phyloP scores from a whole-genome alignment of 2,329 filamentous ascomycete species.

The Trichoderma semiorbis region DNA sequence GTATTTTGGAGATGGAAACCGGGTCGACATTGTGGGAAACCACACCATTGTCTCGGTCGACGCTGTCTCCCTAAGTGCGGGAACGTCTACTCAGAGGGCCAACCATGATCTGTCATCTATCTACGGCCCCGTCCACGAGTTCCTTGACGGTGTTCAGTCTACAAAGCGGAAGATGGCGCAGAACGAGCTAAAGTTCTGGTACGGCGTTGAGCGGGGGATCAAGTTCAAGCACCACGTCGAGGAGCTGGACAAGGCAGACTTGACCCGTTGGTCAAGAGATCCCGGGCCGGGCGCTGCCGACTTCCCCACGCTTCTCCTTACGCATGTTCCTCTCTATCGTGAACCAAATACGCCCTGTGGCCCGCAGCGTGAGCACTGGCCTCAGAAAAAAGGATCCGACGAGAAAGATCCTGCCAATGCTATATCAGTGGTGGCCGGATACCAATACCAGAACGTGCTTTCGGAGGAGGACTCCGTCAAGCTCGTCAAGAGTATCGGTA shows the following conservation, averaged over 20 bases:
- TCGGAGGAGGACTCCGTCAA: slow-evolving; percentile 70
- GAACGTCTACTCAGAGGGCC: slow-evolving; percentile 48
- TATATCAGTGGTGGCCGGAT: slow-evolving; percentile 72
- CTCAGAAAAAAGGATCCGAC: slow-evolving; percentile 61
- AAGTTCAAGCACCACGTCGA: slow-evolving; percentile 58
- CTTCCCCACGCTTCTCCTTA: slow-evolving; percentile 83
- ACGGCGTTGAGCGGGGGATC: slow-evolving; percentile 55
- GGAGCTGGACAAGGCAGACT: slow-evolving; percentile 48
- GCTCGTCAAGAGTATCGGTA: slow-evolving; percentile 73
- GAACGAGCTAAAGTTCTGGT: slow-evolving; percentile 63
- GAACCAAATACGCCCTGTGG: slow-evolving; percentile 82
- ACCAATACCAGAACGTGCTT: slow-evolving; percentile 96
- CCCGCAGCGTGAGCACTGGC: slow-evolving; percentile 77
- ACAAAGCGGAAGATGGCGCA: slow-evolving; percentile 65
- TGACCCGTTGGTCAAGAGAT: slow-evolving; percentile 32
- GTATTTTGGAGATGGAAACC: slow-evolving; percentile 88
- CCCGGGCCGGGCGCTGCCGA: slow-evolving; percentile 49
- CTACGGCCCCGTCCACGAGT: slow-evolving; percentile 72
- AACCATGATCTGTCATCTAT: slow-evolving; percentile 57
- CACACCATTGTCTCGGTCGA: slow-evolving; percentile 94
- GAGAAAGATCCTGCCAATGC: slow-evolving; percentile 72
- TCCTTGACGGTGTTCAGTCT: slow-evolving; percentile 64
- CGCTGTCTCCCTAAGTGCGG: slow-evolving; percentile 79
- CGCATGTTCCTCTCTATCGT: slow-evolving; percentile 87
- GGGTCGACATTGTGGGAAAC: slow-evolving; percentile 87